Evolutionary conservation across 345 rosid genomes (phyloP), one percentile per base, ranked within the genome.

Genomic region (Brassica napus): DNA sequence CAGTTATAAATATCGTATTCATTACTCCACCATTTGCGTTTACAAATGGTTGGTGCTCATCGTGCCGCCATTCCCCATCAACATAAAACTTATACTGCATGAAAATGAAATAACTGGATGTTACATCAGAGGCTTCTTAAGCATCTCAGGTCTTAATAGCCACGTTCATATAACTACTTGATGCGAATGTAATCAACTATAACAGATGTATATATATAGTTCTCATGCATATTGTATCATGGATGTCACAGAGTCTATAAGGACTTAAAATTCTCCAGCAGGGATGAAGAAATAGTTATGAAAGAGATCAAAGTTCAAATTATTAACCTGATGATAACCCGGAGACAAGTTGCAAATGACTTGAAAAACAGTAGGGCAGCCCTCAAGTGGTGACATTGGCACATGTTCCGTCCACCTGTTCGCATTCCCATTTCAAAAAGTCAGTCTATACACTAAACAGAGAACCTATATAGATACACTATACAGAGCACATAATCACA

Each of bases 11-110:
- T 76, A 93, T 71, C 49, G 88, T 89, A 84, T 96, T 96, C 83
- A 92, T 89, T 61, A 85, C 66, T 70, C 97, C 99, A 79, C 81
- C 92, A 71, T 76, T 82, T 57, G 90, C 86, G 11, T 54, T 82
- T 58, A 90, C 88, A 82, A 71, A 79, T 34, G 88, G 88, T 78
- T 87, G 92, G 32, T 78, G 89, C 80, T 92, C 95, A 86, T 93
- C 99, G 24, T 93, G 89, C 79, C 87, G 87, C 99, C 98, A 92
- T 78, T 92, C 89, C 82, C 90, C 98, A 85, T 96, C 99, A 59
- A 96, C 94, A 77, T 55, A 82, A 81, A 96, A 96, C 79, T 93
- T 96, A 83, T 79, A 96, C 99, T 96, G 92, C 86, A 81, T 61
- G 66, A 79, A 49, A 81, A n/a, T 42, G 75, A 82, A 69, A 82